These are phyloP conservation scores for Phytophthora pinifolia DNA, from an alignment of 352 stramenopile genomes.

Conservation along the genomic window DNA sequence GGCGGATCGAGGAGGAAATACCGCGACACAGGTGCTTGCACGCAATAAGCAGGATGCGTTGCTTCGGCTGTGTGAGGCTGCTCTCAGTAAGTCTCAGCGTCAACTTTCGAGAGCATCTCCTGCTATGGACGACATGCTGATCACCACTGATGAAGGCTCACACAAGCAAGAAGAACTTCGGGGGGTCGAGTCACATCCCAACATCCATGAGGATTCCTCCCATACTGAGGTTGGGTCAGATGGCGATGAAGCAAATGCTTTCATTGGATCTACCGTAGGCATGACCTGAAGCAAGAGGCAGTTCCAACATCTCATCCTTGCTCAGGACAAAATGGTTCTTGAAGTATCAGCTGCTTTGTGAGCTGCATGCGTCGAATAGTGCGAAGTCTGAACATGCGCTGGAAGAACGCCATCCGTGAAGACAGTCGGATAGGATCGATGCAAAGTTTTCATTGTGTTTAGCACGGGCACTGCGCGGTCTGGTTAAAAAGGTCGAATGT, in stretches of 20 bases:
- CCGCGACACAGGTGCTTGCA: conserved; percentile 48
- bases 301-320: no score
- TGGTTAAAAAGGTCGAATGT: conserved; percentile 78
- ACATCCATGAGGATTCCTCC: background rate
- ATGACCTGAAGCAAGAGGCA: no score
- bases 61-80: conserved; percentile 41
- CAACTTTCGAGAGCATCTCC: conserved; percentile 13
- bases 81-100: conserved; percentile 19
- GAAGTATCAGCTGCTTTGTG: no score
- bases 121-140: conserved; percentile 12
- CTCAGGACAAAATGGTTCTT: no score
- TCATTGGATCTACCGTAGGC: no score
- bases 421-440: no score
- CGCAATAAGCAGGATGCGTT: conserved; percentile 53
- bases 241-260: conserved; percentile 5
- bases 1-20: conserved; percentile 50
- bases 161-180: conserved; percentile 31
- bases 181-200: conserved; percentile 18
- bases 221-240: conserved; percentile 1
- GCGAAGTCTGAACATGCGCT: no score
- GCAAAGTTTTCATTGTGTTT: no score
- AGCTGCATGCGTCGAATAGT: no score
- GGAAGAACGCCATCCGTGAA: no score
- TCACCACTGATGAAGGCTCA: background rate
- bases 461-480: background rate